Base-by-base conservation (phyloP, 768 basidiomycete species). In the Leucogyrophana mollusca region DNA sequence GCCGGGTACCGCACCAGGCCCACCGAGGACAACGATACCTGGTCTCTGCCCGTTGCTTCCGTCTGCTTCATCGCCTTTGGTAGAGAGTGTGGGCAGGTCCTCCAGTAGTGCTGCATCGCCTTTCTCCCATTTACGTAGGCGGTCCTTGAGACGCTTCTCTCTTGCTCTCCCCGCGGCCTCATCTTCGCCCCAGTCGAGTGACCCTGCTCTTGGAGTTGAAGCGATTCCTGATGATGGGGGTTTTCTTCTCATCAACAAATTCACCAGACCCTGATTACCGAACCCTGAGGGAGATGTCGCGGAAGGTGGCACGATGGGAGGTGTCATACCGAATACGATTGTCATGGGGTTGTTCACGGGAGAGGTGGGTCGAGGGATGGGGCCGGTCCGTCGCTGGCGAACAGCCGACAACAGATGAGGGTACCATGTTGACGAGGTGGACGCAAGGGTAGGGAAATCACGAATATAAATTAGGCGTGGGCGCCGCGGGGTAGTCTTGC, bases 261-360 rank as follows among this genome's bases (percentile, higher is more conserved):
- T 74, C 43, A 79, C 56, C 6, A 81, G 49, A 27, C 70, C 68
- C 11, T 57, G 69, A 4, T 50, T 37, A 30, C 57, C 56, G 1
- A 57, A 36, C 18, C 59, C 61, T 13, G 71, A 50, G 20, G 59
- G 47, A 4, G 55, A 36, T 2, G 63, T 49, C 44, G 30, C 22
- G 56, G 65, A 39, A 9, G 78, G 69, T n/a, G 78, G 74, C 11
- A 80, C 68, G n/a, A 92, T 67, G 3, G 88, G 70, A 21, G 93
- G 91, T 1, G 87, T 84, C 57, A 90, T 82, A n/a, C 92, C 91
- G 56, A 95, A 88, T 14, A 96, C 73, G 38, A 96, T 90, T 7
- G 85, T 80, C 55, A 85, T 88, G 3, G 92, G 90, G 58, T 81
- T 81, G 27, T 65, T 53, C 10, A 83, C 76, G 1, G 82, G 76